These are phyloP conservation scores for Colletotrichum sp. DNA, from an alignment of 2,329 filamentous ascomycete genomes.

Conservation along the genomic window DNA sequence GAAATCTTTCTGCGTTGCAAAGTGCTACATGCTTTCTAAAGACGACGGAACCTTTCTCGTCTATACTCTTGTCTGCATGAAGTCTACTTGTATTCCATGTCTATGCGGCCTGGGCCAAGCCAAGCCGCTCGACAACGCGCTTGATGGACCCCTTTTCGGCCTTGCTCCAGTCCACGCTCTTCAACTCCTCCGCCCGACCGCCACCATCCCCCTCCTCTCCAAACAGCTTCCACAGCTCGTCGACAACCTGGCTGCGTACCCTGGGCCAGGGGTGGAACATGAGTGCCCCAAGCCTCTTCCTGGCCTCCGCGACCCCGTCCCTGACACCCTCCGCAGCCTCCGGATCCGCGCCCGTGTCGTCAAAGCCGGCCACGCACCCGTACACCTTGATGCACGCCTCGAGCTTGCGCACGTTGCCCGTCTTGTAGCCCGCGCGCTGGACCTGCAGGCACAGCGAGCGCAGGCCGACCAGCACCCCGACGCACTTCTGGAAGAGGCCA, in stretches of 20 bases:
- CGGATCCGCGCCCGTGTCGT: slow-evolving; percentile 13
- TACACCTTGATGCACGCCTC: slow-evolving; percentile 84
- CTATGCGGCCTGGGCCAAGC: slow-evolving; percentile 33
- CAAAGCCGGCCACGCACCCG: slow-evolving; percentile 63
- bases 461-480: slow-evolving; percentile 38
- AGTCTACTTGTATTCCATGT: not conserved
- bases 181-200: slow-evolving; percentile 39
- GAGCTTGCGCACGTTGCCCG: slow-evolving; percentile 81
- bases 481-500: slow-evolving; percentile 49
- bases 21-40: not conserved
- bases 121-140: slow-evolving; percentile 46
- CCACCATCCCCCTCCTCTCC: slow-evolving; percentile 24
- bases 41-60: not conserved
- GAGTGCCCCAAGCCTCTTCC: slow-evolving; percentile 74
- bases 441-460: slow-evolving; percentile 71
- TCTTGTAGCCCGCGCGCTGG: slow-evolving; percentile 84
- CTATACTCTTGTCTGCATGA: not conserved
- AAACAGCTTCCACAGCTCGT: slow-evolving; percentile 61
- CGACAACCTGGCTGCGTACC: slow-evolving; percentile 65
- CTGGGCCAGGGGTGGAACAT: slow-evolving; percentile 83
- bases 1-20: not conserved
- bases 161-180: slow-evolving; percentile 62
- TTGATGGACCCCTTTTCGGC: slow-evolving; percentile 54
- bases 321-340: slow-evolving; percentile 35
- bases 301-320: slow-evolving; percentile 56